These are phyloP conservation scores for Biscogniauxia mediterranea DNA, from an alignment of 2,329 filamentous ascomycete genomes.

Conservation along the genomic window DNA sequence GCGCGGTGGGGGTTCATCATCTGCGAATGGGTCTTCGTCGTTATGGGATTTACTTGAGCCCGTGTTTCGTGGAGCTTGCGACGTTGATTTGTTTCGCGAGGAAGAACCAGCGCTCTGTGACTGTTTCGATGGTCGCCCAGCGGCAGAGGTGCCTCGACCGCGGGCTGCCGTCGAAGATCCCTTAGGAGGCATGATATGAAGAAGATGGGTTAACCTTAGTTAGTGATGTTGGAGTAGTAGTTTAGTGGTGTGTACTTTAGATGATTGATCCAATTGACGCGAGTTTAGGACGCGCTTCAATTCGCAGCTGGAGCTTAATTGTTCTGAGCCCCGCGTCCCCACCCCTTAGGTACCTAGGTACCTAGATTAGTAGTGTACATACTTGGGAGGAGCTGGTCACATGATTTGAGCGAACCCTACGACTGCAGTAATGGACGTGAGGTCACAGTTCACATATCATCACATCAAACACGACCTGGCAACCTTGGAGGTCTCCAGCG, in stretches of 20 bases:
- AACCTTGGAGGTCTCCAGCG: too few relatives aligned
- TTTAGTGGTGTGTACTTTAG: too few relatives aligned
- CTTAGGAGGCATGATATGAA: conserved; percentile 43
- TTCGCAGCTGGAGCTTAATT: too few relatives aligned
- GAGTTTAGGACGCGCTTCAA: too few relatives aligned
- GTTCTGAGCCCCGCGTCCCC: too few relatives aligned
- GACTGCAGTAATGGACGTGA: background rate
- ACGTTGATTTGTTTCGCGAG: background rate
- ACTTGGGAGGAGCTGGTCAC: too few relatives aligned
- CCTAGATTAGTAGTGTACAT: too few relatives aligned
- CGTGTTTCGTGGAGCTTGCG: conserved; percentile 10
- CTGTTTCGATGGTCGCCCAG: conserved; percentile 12
- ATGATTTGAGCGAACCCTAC: background rate
- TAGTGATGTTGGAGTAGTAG: too few relatives aligned
- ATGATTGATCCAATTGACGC: too few relatives aligned
- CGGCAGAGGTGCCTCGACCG: conserved; percentile 30
- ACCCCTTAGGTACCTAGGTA: too few relatives aligned
- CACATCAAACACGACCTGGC: too few relatives aligned
- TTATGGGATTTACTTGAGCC: conserved; percentile 13
- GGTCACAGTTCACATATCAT: background rate
- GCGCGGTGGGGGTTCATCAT: conserved; percentile 8
- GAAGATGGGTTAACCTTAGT: background rate
- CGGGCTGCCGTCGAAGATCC: conserved; percentile 36
- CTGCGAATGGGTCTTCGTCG: conserved; percentile 29
- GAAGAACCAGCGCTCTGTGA: too few relatives aligned